Conservation (phyloP, 139 green algal species). For the Eudorina sp. region DNA sequence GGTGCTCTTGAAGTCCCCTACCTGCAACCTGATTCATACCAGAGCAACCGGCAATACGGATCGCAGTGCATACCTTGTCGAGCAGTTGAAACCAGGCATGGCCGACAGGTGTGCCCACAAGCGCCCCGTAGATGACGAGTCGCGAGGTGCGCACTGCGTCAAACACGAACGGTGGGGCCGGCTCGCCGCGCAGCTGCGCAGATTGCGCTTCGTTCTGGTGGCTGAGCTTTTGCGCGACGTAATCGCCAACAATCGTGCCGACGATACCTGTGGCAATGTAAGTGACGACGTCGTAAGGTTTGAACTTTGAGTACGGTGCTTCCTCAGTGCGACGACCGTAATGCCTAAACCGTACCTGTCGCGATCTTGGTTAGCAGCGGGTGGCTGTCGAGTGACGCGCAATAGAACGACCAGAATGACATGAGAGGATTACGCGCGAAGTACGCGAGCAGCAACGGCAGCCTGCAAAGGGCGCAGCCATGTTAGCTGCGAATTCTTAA, state of each 20-base stretch:
- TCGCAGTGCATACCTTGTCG: constrained; percentile 31
- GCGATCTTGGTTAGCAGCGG: constrained; percentile 53
- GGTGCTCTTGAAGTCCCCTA: too few species aligned
- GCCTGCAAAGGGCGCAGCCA: constrained; percentile 26
- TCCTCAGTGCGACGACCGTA: neutral
- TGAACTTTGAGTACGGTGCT: too few species aligned
- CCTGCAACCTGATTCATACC: too few species aligned
- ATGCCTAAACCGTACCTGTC: neutral
- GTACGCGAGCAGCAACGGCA: constrained; percentile 22
- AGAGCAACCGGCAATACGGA: too few species aligned
- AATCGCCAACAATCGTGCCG: constrained; percentile 63
- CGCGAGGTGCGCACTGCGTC: constrained; percentile 47
- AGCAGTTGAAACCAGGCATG: constrained; percentile 57
- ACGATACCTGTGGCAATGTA: constrained; percentile 45
- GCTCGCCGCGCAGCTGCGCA: neutral
- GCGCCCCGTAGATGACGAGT: constrained; percentile 56
- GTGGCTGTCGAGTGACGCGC: neutral
- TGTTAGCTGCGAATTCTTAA: too few species aligned
- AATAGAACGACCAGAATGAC: constrained; percentile 47
- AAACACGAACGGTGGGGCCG: constrained; percentile 30
- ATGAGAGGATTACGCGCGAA: neutral
- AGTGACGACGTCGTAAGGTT: neutral
- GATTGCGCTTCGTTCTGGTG: neutral
- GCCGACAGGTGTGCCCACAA: constrained; percentile 55
- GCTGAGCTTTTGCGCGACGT: constrained; percentile 54